Base-by-base conservation (phyloP, 2,329 filamentous ascomycete species). In the Apiospora malaysiana region DNA sequence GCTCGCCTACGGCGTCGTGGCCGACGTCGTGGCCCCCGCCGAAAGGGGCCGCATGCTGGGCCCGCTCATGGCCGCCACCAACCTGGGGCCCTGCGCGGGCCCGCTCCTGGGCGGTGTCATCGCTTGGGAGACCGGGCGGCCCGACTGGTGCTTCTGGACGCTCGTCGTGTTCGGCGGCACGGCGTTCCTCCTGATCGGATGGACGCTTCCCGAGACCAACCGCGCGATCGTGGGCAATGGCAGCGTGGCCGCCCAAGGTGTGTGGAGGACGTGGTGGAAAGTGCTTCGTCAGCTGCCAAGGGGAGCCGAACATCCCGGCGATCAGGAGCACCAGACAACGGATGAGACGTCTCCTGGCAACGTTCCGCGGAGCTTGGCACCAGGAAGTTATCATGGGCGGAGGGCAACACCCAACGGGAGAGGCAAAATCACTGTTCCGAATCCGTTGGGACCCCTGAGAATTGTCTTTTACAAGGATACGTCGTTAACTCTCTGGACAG, bases 341-440 rank as follows among this genome's bases (percentile, higher is more conserved):
- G 46, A 49, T n/a, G n/a, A 25, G 3, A 9, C 45, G 16, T 21
- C 45, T 6, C 2, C 16, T 7, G 14, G 16, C 16, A 5, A 46
- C 7, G 3, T 46, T n/a, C 16, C 45, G 21, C 14, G 16, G 1
- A 6, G 14, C 5, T n/a, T 23, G n/a, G n/a, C 23, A 0, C 4
- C 12, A 21, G 12, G 8, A 21, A 79, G 8, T 76, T 84, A 0
- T 83, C 83, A 9, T 77, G 87, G 14, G 70, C 78, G 2, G 81
- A 87, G 66, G 81, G 81, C 63, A 82, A 14, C 2, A 79, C 71
- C 84, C 81, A 66, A 82, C 82, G 65, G 81, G 84, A 21, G 82
- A 85, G 70, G 84, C 88, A 71, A 78, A 90, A n/a, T 75, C 76
- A 6, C 77, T 69, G 2, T 81, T 80, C 70, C 79, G 76, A 6